Conservation (phyloP, 257 asterid genomes). For the Marsdenia floribunda region DNA sequence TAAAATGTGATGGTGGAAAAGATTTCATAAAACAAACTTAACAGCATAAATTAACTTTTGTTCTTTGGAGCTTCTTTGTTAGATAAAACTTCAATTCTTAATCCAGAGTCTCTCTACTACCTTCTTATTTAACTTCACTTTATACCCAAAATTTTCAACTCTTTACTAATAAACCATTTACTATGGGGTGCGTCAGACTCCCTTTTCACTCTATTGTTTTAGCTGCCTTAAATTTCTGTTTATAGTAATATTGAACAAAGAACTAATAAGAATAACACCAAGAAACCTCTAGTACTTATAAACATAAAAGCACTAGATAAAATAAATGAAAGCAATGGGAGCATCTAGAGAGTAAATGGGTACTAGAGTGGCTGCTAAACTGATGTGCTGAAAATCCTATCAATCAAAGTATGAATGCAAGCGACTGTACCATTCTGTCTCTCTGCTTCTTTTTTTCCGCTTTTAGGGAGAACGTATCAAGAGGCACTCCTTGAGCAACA, state of each 20-base stretch:
- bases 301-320: background rate
- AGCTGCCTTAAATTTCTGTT: background rate
- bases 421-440: constrained; percentile 55
- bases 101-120: background rate
- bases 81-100: background rate
- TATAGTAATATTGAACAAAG: background rate
- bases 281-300: background rate
- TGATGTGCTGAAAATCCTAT: background rate
- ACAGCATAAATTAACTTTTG: background rate
- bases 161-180: background rate
- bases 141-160: background rate
- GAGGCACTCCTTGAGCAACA: constrained; percentile 62
- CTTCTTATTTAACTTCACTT: background rate
- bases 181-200: background rate
- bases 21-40: background rate
- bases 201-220: background rate
- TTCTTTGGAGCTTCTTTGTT: background rate
- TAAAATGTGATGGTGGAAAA: background rate
- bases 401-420: background rate
- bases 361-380: background rate
- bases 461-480: constrained; percentile 63
- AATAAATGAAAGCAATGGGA: background rate
- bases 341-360: background rate
- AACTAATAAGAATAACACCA: background rate
- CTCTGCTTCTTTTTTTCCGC: constrained; percentile 74